Base-by-base conservation (phyloP, 192 early-diverging fungal species). In the Coemansia aciculifera region DNA sequence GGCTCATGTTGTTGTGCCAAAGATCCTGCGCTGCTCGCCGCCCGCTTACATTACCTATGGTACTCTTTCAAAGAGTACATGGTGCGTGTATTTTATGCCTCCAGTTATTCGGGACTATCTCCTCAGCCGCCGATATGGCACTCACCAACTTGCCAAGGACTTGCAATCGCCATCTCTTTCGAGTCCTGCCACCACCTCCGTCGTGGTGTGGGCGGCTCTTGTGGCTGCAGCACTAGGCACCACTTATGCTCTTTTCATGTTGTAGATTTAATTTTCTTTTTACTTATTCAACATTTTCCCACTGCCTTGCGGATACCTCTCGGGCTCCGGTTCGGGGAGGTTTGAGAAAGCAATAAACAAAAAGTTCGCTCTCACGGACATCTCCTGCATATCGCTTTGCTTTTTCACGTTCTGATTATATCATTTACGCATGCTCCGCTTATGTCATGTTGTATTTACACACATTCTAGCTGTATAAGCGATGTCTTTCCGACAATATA, bases 31-130 rank as follows among this genome's bases (percentile, higher is more conserved):
- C 9, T 44, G 46, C 5, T 62, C 69, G 1, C 81, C 88, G n/a
- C 69, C 75, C 10, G 48, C 75, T 0, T 90, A 90, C 68, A 84
- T 89, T 46, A 86, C 87, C 7, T 87, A 84, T 72, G 89, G 89
- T 12, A 62, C 77, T 19, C 64, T 76, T 3, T 69, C 86, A 12
- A 60, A 42, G 7, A 4, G 51, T 2, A 75, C 83, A 37, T 72
- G 84, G 31, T 12, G 82, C 1, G 21, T 85, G 32, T 84, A 86
- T 29, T 85, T 86, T 62, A 2, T 84, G 34, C 89, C 89, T 4
- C 43, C 76, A 37, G 54, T 59, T 37, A 19, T 89, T 21, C 69
- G 74, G 4, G 89, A 90, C 32, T 76, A 68, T 15, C 0, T 87
- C 36, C 66, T 85, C 17, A 66, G 70, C 9, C 54, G 48, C 48